These are phyloP conservation scores for Adiantum capillusveneris DNA, from an alignment of 75 land plant genomes.

Conservation along the genomic window DNA sequence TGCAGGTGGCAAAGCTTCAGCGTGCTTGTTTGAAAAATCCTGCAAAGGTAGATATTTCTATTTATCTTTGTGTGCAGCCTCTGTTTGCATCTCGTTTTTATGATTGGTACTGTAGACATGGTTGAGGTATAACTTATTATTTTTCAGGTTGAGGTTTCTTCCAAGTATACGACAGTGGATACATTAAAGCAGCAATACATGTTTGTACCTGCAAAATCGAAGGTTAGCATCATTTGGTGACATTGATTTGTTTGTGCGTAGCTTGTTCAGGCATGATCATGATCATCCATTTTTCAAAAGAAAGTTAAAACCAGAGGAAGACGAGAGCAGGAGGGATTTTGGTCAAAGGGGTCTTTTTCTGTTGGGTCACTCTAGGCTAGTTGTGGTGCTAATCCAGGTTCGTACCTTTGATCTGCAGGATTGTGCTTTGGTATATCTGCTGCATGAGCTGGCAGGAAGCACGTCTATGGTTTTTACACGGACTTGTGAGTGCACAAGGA, in stretches of 20 bases:
- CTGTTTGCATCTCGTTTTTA: no score
- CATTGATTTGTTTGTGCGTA: not conserved
- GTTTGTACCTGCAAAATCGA: constrained; percentile 84
- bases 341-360: no score
- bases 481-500: constrained; percentile 77
- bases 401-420: constrained; percentile 55
- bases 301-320: no score
- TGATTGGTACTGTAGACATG: no score
- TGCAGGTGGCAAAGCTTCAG: constrained; percentile 78
- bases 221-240: constrained; percentile 35
- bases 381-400: no score
- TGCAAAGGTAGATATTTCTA: constrained; percentile 50
- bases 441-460: constrained; percentile 62
- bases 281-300: no score
- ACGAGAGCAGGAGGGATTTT: no score
- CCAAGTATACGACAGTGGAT: constrained; percentile 87
- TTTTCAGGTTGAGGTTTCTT: constrained; percentile 69
- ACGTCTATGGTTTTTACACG: constrained; percentile 92
- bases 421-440: constrained; percentile 73
- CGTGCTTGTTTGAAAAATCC: constrained; percentile 84
- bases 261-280: no score
- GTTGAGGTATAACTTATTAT: no score
- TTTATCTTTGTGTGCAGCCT: no score
- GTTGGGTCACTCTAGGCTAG: no score
- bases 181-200: constrained; percentile 84